These are phyloP conservation scores for Chaetomium fimeti DNA, from an alignment of 495 filamentous ascomycete species.

Conservation along the genomic window DNA sequence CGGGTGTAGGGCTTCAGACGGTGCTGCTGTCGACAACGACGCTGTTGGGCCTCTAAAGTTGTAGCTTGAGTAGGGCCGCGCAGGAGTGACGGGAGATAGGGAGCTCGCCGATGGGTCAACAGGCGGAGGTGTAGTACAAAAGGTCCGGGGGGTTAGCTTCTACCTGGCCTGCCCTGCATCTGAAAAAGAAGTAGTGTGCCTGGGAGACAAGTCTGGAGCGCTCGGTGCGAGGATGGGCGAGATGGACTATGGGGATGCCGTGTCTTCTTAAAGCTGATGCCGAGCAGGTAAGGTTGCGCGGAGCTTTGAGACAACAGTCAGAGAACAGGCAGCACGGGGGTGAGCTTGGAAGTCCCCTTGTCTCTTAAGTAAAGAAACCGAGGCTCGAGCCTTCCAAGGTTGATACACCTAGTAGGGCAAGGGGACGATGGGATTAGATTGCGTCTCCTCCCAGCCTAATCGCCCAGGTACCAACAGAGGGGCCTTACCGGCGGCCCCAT, in stretches of 20 bases:
- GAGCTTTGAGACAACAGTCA: slow-evolving; percentile 39
- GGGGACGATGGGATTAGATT: slow-evolving; percentile 30
- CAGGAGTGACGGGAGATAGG: slow-evolving; percentile 26
- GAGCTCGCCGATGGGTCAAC: slow-evolving; percentile 22
- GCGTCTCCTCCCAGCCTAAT: slow-evolving; percentile 22
- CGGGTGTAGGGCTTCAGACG: slow-evolving; percentile 30
- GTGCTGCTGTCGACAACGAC: slow-evolving; percentile 27
- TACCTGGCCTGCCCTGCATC: slow-evolving; percentile 2
- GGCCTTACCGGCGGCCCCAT: slow-evolving; percentile 25
- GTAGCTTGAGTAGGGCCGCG: slow-evolving; percentile 33
- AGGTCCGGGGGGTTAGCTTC: slow-evolving; percentile 18
- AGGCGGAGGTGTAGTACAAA: slow-evolving; percentile 30
- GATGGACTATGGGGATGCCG: slow-evolving; percentile 25
- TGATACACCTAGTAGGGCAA: slow-evolving; percentile 26
- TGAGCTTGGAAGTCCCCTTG: slow-evolving; percentile 30
- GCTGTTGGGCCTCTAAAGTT: slow-evolving; percentile 27
- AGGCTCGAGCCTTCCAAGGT: slow-evolving; percentile 24
- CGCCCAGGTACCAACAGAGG: slow-evolving; percentile 12
- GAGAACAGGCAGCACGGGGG: slow-evolving; percentile 34
- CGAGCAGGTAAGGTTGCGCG: slow-evolving; percentile 32
- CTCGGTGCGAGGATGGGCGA: slow-evolving; percentile 14
- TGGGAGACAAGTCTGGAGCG: slow-evolving; percentile 14
- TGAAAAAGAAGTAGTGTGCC: slow-evolving; percentile 10
- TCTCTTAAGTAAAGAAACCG: slow-evolving; percentile 31
- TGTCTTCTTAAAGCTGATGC: slow-evolving; percentile 33